Evolutionary conservation across 352 stramenopile species (phyloP).

Genomic region (Globisporangium camurandrum): DNA sequence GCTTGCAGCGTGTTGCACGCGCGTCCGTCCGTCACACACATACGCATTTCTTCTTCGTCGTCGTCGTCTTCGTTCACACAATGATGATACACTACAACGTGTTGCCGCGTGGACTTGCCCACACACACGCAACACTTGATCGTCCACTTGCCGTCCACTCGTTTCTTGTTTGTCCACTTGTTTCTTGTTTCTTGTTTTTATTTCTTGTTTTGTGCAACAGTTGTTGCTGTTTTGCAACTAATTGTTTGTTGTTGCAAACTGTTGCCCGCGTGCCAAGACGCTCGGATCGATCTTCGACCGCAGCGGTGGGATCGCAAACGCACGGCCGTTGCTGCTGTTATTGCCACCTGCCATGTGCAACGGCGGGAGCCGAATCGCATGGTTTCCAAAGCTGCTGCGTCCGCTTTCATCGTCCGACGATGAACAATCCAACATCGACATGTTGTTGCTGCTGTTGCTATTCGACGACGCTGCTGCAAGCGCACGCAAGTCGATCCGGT

Average conservation of each 20-base stretch:
- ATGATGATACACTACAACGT: too few species aligned
- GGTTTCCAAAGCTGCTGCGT: conserved; percentile 18
- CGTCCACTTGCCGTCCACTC: too few species aligned
- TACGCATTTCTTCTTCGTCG: too few species aligned
- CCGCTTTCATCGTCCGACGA: conserved; percentile 25
- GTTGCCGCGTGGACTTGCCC: too few species aligned
- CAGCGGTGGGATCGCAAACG: conserved; percentile 62
- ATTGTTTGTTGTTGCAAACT: conserved; percentile 33
- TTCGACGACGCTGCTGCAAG: conserved; percentile 2
- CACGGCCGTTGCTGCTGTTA: conserved; percentile 17
- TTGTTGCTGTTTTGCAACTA: too few species aligned
- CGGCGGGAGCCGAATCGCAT: conserved; percentile 48
- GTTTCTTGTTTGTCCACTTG: too few species aligned
- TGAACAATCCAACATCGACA: conserved; percentile 10
- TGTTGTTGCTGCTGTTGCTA: conserved; percentile 1
- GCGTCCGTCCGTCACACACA: too few species aligned
- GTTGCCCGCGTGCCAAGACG: conserved; percentile 45
- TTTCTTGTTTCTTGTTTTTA: too few species aligned
- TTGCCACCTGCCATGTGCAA: conserved; percentile 55
- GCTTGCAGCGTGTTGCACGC: too few species aligned
- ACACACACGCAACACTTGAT: too few species aligned
- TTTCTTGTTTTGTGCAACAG: too few species aligned
- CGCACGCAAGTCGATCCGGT: conserved; percentile 16
- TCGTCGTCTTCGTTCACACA: too few species aligned
- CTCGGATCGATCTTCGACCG: conserved; percentile 73